Base-by-base conservation (phyloP, 805 yeast species). In the Ogataea nakhonphanomensis region DNA sequence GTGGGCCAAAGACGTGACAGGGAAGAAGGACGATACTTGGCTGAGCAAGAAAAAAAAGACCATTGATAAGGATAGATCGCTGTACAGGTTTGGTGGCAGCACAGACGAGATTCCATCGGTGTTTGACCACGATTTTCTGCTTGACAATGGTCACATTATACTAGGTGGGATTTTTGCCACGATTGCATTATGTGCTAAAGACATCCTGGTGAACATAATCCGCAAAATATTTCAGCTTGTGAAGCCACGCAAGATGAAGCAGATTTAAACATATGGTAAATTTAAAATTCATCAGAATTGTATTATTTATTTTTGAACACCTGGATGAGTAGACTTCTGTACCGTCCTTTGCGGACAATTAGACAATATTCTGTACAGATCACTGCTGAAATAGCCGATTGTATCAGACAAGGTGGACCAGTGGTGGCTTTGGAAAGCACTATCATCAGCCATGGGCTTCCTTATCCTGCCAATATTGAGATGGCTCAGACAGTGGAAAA, bases 401-500 rank as follows among this genome's bases (percentile, higher is more conserved):
- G 95, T 0, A 52, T 87, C 12, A 49, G 50, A 9, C 71, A 71
- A 3, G 70, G 71, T 13, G 61, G 47, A 26, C 95, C 96, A 0
- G 77, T 88, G 5, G 93, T 89, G 3, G 81, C 96, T 0, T 66
- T 88, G 11, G 96, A 89, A 57, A 79, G 89, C 15, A 88, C 96
- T 7, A 89, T 88, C 53, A 77, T 89, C 49, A 83, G 95, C 6
- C 96, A 88, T 64, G 96, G 96, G 1, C 69, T 88, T 28, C 95
- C 96, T 3, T 84, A 64, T 54, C 96, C 96, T 0, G 72, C 73
- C 15, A 88, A 89, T 54, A 54, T 84, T 8, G 69, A 70, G 20
- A 81, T 88, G 88, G 95, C 96, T 0, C 53, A 52, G 23, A 60
- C 67, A 1, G 95, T 85, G 1, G 95, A 88, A 59, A 43, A 58